Evolutionary conservation across 768 basidiomycete species (phyloP), one percentile per base, ranked within the genome.

Genomic region (Phaeolepiota aurea): DNA sequence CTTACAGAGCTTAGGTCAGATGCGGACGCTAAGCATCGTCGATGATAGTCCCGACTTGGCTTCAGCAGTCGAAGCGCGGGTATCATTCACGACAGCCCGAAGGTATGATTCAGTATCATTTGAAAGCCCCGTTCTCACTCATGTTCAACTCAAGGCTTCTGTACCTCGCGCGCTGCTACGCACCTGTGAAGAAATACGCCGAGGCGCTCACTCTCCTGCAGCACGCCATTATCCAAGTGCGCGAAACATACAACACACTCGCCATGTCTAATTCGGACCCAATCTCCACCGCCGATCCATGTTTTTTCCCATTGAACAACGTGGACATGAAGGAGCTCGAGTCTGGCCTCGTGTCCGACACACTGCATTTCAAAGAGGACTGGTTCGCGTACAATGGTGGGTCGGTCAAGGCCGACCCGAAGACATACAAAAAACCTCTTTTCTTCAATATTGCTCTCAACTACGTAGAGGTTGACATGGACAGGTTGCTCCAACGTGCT

Each of bases 381-480:
- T 91, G 88, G 88, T 85, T 86, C 50, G 69, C 77, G 1, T 72
- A 71, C 55, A 87, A 87, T 51, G 87, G 87, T 2, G 87, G 87
- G 2, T 63, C 68, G 4, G 50, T 63, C 22, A 57, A 65, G 10
- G 55, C 56, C 0, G 68, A 73, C 36, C 54, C 66, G 37, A 68
- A 71, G 51, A 58, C 67, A 28, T 66, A 80, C 53, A 80, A 82
- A 65, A 94, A 94, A 55, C 88, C 89, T 12, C 53, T 90, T 30
- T 96, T 97, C 68, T 96, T 93, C 62, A 88, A 96, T 56, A 85
- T 90, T 45, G 92, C 90, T 13, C 77, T 92, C 52, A 96, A 94
- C 61, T 96, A 94, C 54, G 81, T 89, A 41, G 78, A 86, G 47
- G 60, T 91, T 44, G 87, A 92, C 52, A 82, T 92, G 79, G 84